Evolutionary conservation across 2,329 filamentous ascomycete species (phyloP), one percentile per base, ranked within the genome.

Genomic region (Truncatella angustata): DNA sequence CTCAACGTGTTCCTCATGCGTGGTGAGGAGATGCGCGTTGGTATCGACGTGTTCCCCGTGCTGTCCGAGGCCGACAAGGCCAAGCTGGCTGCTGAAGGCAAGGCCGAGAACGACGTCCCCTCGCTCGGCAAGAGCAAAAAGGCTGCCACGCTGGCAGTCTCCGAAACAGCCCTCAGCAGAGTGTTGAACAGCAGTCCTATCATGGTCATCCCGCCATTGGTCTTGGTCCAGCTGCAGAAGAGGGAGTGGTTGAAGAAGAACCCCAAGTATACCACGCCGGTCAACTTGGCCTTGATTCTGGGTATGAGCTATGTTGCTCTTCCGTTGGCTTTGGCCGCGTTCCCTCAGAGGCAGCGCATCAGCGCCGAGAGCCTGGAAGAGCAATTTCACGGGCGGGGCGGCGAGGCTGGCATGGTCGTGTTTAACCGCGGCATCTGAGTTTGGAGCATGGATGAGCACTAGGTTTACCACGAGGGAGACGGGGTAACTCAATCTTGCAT

Each of bases 1-100:
- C 79, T 99, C 56, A 99, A 99, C 71, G 94, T 97, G 23, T 95
- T 97, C 73, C 82, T 99, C 51, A 99, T 99, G 94, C 90, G 94
- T 54, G 87, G 91, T 57, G 93, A 97, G 71, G 94, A 99, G 75
- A 97, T 99, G 63, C 82, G 89, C 64, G 84, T 83, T 55, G 94
- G 94, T 49, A 99, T 99, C 65, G 90, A 97, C 70, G 85, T 99
- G 34, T 97, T 87, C 70, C 91, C 92, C 1, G 86, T 91, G 5
- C 80, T 92, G 10, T 86, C 86, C 2, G 85, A 85, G 4, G 79
- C 78, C 14, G 86, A 91, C 66, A 89, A 86, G 71, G 72, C 70
- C 46, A 77, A 79, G 67, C 70, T 82, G 37, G 70, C 72, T 43
- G 70, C 67, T 6, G 75, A 84, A 77, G 72, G 90, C 65, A 77